These are phyloP conservation scores for Lecanoromycetidae sp. DNA, from an alignment of 2,329 filamentous ascomycete species.

Conservation along the genomic window DNA sequence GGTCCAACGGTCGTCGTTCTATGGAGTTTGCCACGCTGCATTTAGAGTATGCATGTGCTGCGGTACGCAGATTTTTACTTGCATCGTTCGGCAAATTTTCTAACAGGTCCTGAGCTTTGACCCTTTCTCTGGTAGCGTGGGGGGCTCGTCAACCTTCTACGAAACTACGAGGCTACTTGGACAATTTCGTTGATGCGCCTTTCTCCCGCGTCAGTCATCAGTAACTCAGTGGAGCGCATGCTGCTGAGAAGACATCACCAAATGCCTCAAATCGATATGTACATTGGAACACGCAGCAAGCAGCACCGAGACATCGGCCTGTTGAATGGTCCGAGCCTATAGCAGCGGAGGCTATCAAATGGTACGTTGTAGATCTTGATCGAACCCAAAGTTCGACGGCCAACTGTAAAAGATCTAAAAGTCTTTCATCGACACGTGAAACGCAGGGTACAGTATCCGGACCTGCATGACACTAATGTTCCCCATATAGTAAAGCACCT, in stretches of 20 bases:
- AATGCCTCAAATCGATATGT: too few species aligned
- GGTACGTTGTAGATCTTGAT: neutral
- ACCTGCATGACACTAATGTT: constrained; percentile 6
- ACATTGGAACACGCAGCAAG: too few species aligned
- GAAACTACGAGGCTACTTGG: constrained; percentile 4
- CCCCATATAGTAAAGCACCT: neutral
- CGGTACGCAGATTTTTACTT: too few species aligned
- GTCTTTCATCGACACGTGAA: constrained; percentile 3
- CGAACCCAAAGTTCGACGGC: neutral
- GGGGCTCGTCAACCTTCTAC: neutral
- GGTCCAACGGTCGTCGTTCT: too few species aligned
- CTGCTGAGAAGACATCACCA: too few species aligned
- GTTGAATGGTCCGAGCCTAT: too few species aligned
- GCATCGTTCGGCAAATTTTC: constrained; percentile 2
- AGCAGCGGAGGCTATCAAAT: neutral
- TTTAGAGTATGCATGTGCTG: too few species aligned
- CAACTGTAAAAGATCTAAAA: neutral
- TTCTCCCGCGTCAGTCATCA: too few species aligned
- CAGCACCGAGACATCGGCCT: too few species aligned
- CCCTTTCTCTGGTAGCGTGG: neutral
- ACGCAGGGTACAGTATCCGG: constrained; percentile 2
- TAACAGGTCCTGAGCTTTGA: constrained; percentile 5
- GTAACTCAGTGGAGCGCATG: too few species aligned
- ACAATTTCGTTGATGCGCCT: too few species aligned
- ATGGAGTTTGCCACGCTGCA: too few species aligned